These are phyloP conservation scores for Chernovozyma aurita DNA, from an alignment of 1,139 yeast genomes.

Conservation along the genomic window DNA sequence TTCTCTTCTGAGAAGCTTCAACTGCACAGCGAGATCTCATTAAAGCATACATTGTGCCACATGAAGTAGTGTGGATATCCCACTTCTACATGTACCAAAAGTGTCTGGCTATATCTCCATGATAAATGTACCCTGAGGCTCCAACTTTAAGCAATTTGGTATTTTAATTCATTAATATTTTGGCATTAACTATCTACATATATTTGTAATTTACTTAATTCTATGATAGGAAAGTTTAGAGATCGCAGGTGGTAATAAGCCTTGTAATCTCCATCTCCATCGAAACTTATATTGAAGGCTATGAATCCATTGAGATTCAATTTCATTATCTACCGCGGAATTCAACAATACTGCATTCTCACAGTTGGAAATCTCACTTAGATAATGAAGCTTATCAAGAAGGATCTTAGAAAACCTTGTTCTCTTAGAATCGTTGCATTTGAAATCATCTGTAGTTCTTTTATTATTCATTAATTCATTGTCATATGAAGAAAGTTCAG, in stretches of 20 bases:
- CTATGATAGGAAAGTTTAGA: constrained; percentile 1
- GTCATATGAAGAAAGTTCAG: neutral
- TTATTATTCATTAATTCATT: constrained; percentile 1
- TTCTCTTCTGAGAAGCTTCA: too few relatives aligned
- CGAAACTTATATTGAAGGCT: constrained; percentile 25
- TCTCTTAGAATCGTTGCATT: neutral
- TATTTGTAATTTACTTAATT: constrained; percentile 1
- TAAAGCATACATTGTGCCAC: too few relatives aligned
- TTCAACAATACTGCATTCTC: too few relatives aligned
- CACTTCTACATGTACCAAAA: too few relatives aligned
- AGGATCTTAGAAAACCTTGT: constrained; percentile 13
- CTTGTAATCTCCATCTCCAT: constrained; percentile 30
- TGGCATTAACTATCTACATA: neutral
- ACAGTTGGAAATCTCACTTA: neutral
- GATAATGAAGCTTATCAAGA: constrained; percentile 7
- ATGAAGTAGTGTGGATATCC: too few relatives aligned
- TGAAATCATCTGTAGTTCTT: neutral
- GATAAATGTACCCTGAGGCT: too few relatives aligned
- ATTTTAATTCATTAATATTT: too few relatives aligned
- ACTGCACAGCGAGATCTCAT: too few relatives aligned
- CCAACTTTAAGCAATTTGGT: too few relatives aligned
- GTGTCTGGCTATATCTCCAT: too few relatives aligned
- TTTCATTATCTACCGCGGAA: constrained; percentile 5
- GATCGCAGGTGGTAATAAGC: constrained; percentile 14
- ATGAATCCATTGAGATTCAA: constrained; percentile 24